Base-by-base conservation (phyloP, 2,329 filamentous ascomycete species). In the Lizonia empirigonia region DNA sequence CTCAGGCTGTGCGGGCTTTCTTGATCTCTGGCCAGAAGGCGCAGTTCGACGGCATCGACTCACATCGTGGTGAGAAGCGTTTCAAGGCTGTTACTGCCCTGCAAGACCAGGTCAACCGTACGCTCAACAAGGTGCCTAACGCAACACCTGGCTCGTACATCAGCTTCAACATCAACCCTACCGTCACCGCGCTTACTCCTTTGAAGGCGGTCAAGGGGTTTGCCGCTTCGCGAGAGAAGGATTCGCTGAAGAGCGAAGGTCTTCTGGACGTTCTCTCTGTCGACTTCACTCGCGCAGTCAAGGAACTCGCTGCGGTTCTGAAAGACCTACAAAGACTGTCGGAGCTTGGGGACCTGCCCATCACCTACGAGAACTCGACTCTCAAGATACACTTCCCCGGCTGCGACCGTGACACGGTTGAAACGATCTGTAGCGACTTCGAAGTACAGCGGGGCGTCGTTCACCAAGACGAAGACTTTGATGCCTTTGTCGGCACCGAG, bases 311-410 rank as follows among this genome's bases (percentile, higher is more conserved):
- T 2, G 83, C 85, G 5, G 82, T 93, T 1, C 82, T 94, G 64
- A 88, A 87, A 41, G 94, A 99, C 65, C 79, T 99, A 6, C 88
- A 90, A 65, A 84, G 85, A 27, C 78, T 99, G 1, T 84, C 91
- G 0, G 76, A 80, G 0, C 74, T 97, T 1, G 94, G 94, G 1
- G 91, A 97, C 67, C 77, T 99, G 16, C 91, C 93, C 0, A 84
- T 97, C 26, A 80, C 84, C 0, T 81, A 96, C 44, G 84, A 90
- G 45, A 78, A 82, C 26, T 84, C 84, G 2, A 82, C 84, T 0
- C 76, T 97, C 4, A 85, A 91, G 26, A 85, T 97, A 2, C 87
- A 91, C 23, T 97, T 99, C 67, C 91, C 92, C 0, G 94, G 94
- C 3, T 92, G 94, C 55, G 93, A 97, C 65, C 85, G 85, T 0